These are phyloP conservation scores for Begonia loranthoides DNA, from an alignment of 306 rosid species.

Conservation along the genomic window DNA sequence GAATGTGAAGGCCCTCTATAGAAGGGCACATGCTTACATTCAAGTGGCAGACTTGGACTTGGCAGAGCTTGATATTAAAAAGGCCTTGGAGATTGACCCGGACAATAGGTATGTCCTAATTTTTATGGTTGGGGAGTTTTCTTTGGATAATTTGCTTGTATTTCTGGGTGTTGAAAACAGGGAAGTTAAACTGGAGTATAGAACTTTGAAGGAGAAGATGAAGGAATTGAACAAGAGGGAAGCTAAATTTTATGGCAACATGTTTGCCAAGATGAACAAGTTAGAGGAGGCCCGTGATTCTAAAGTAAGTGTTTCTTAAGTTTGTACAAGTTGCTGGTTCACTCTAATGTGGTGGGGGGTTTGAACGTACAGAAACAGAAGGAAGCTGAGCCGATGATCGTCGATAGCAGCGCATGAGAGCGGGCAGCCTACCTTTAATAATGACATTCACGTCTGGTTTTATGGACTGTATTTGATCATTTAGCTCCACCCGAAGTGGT, in stretches of 20 bases:
- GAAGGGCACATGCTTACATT: slow-evolving; percentile 34
- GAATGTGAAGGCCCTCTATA: slow-evolving; percentile 31
- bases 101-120: slow-evolving; percentile 16
- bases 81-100: slow-evolving; percentile 30
- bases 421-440: too few relatives aligned
- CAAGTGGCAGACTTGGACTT: slow-evolving; percentile 27
- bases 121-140: neutral
- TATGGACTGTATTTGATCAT: too few relatives aligned
- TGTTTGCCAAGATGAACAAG: slow-evolving; percentile 38
- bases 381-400: slow-evolving; percentile 41
- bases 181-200: slow-evolving; percentile 22
- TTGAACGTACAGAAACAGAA: slow-evolving; percentile 3
- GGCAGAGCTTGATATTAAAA: slow-evolving; percentile 33
- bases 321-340: neutral
- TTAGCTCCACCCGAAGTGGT: too few relatives aligned
- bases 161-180: neutral
- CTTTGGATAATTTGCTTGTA: neutral
- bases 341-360: neutral
- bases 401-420: slow-evolving; percentile 45
- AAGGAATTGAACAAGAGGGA: slow-evolving; percentile 33
- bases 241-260: slow-evolving; percentile 26
- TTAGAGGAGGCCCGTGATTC: slow-evolving; percentile 13
- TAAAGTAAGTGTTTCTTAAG: slow-evolving; percentile 7
- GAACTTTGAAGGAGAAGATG: slow-evolving; percentile 20
- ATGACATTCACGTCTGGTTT: neutral